A percentile compares a stretch with the other conserved stretches of the same genome.
phyloP scores from a whole-genome alignment of 345 rosid genomes.

The Salix dunnii region DNA sequence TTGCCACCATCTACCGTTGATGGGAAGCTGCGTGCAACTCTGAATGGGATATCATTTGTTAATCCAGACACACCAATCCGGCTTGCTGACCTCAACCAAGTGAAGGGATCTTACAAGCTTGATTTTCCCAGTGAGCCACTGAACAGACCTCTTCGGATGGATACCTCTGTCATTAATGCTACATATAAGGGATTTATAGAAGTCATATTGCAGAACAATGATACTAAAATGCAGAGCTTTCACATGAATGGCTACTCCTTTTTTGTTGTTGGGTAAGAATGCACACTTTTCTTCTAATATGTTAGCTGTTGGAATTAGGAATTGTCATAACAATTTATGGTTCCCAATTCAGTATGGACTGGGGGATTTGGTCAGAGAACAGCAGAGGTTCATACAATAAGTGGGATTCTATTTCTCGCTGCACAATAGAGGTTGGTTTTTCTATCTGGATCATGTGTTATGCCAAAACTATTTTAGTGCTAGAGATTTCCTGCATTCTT shows the following conservation, averaged over 20 bases:
- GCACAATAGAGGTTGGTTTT: conserved; percentile 47
- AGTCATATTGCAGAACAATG: conserved; percentile 80
- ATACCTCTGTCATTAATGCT: conserved; percentile 74
- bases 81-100: conserved; percentile 64
- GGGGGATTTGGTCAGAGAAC: conserved; percentile 79
- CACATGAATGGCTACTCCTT: conserved; percentile 83
- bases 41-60: conserved; percentile 81
- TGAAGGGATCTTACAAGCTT: conserved; percentile 82
- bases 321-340: background rate
- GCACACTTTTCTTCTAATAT: background rate
- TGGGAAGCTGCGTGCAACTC: conserved; percentile 61
- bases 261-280: conserved; percentile 78
- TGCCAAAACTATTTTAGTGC: background rate
- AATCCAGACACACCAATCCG: conserved; percentile 65
- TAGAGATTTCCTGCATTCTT: no score
- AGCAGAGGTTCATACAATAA: conserved; percentile 62
- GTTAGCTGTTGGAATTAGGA: background rate
- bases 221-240: conserved; percentile 84
- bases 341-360: conserved; percentile 68
- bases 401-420: conserved; percentile 61
- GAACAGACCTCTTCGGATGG: conserved; percentile 45
- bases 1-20: conserved; percentile 59
- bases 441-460: background rate
- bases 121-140: conserved; percentile 82
- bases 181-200: conserved; percentile 87